These are phyloP conservation scores for Solanum tarapatanum DNA, from an alignment of 257 asterid genomes.

Conservation along the genomic window DNA sequence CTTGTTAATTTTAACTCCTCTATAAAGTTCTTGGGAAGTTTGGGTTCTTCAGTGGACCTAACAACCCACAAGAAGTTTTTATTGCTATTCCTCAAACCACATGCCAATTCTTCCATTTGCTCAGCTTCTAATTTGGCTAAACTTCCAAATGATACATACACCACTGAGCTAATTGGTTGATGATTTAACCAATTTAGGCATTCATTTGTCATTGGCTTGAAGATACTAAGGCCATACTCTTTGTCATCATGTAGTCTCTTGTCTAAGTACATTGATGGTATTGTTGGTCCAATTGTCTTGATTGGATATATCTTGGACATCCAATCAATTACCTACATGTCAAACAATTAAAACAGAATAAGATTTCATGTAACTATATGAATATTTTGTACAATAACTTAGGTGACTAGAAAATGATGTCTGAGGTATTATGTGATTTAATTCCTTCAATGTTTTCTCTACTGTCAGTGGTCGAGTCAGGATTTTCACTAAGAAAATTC, in stretches of 20 bases:
- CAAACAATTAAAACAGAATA: background rate
- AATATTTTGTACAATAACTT: background rate
- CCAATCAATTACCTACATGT: background rate
- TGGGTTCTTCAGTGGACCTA: background rate
- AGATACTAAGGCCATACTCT: background rate
- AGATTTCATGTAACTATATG: background rate
- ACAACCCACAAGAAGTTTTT: background rate
- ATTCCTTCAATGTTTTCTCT: background rate
- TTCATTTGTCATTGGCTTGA: background rate
- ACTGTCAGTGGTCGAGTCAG: no score
- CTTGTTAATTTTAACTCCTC: background rate
- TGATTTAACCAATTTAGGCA: background rate
- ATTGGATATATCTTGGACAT: background rate
- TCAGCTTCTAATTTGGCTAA: background rate
- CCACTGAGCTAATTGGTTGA: background rate
- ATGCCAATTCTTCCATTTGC: background rate
- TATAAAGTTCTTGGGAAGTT: background rate
- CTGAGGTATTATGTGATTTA: background rate
- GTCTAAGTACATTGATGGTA: background rate
- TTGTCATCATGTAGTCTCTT: background rate
- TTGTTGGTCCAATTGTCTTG: background rate
- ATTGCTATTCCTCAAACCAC: background rate
- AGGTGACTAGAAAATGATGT: background rate
- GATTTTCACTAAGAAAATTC: no score
- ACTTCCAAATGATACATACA: conserved; percentile 1